phyloP scores from a whole-genome alignment of 148 eudicot species.

The Bassia scoparia region DNA sequence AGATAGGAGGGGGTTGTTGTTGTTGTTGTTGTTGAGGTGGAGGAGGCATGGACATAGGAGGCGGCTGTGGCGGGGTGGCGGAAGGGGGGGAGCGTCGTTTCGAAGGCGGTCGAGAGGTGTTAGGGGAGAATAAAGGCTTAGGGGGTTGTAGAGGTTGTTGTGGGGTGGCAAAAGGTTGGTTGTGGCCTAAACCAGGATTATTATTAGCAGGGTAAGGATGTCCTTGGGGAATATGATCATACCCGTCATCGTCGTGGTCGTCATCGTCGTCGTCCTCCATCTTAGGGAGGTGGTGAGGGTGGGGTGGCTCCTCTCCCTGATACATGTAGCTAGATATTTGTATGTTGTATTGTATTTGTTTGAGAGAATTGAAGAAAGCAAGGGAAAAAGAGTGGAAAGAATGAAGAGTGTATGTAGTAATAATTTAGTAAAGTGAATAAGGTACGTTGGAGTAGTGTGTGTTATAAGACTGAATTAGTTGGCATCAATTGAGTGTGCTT shows the following conservation, averaged over 20 bases:
- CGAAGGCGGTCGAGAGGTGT: constrained; percentile 2
- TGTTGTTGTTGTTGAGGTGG: constrained; percentile 8
- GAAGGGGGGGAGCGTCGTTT: neutral
- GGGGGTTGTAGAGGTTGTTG: constrained; percentile 27
- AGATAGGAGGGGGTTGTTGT: neutral
- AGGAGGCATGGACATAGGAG: constrained; percentile 8
- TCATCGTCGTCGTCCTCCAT: constrained; percentile 27
- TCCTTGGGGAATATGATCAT: neutral
- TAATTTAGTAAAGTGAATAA: too few relatives aligned
- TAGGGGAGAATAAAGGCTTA: neutral
- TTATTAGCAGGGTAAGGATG: neutral
- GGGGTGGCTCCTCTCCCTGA: constrained; percentile 17
- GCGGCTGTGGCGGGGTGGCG: constrained; percentile 13
- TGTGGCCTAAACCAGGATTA: neutral
- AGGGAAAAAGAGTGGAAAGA: neutral
- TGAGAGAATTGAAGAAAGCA: neutral
- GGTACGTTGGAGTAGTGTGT: too few relatives aligned
- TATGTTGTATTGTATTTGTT: neutral
- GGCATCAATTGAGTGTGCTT: too few relatives aligned
- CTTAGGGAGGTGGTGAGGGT: constrained; percentile 32
- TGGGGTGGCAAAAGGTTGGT: constrained; percentile 9
- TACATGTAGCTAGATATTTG: constrained; percentile 12
- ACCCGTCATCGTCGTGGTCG: neutral
- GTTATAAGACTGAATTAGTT: too few relatives aligned
- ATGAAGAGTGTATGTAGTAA: neutral